phyloP scores from a whole-genome alignment of 2,329 filamentous ascomycete genomes.

The Aspergillus calidoustus region DNA sequence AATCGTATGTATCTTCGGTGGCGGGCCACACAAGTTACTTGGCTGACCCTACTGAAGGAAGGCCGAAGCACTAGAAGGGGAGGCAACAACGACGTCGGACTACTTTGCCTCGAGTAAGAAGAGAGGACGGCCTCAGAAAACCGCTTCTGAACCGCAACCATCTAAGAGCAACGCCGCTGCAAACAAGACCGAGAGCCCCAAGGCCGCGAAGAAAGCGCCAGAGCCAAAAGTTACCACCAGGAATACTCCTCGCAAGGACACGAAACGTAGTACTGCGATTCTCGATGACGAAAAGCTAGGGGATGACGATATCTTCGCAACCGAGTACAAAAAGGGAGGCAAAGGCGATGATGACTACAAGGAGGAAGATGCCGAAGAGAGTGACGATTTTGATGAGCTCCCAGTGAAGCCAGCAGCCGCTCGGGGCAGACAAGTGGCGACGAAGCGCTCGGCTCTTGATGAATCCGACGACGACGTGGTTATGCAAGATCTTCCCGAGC shows the following conservation, averaged over 20 bases:
- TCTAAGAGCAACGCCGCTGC: slow-evolving; percentile 15
- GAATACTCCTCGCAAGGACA: slow-evolving; percentile 17
- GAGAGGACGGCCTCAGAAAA: slow-evolving; percentile 52
- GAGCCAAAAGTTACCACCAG: slow-evolving; percentile 48
- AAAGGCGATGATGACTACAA: slow-evolving; percentile 72
- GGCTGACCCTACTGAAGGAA: slow-evolving; percentile 43
- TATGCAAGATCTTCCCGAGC: slow-evolving; percentile 57
- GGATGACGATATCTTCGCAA: slow-evolving; percentile 83
- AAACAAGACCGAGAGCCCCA: slow-evolving; percentile 17
- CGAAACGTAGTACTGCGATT: slow-evolving; percentile 42
- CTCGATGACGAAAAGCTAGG: slow-evolving; percentile 70
- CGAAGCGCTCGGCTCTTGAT: slow-evolving; percentile 34
- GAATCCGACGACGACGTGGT: slow-evolving; percentile 53
- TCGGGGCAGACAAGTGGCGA: slow-evolving; percentile 49
- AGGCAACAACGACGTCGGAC: slow-evolving; percentile 64
- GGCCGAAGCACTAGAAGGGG: slow-evolving; percentile 55
- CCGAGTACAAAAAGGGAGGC: slow-evolving; percentile 67
- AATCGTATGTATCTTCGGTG: slow-evolving; percentile 51
- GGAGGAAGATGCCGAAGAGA: slow-evolving; percentile 56
- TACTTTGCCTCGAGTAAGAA: slow-evolving; percentile 66
- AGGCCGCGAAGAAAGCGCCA: slow-evolving; percentile 48
- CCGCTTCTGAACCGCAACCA: slow-evolving; percentile 28
- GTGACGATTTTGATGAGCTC: slow-evolving; percentile 67
- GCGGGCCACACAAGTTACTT: not conserved
- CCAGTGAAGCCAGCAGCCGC: slow-evolving; percentile 64